phyloP scores from a whole-genome alignment of 495 filamentous ascomycete genomes.

The Chaetomium tenue region DNA sequence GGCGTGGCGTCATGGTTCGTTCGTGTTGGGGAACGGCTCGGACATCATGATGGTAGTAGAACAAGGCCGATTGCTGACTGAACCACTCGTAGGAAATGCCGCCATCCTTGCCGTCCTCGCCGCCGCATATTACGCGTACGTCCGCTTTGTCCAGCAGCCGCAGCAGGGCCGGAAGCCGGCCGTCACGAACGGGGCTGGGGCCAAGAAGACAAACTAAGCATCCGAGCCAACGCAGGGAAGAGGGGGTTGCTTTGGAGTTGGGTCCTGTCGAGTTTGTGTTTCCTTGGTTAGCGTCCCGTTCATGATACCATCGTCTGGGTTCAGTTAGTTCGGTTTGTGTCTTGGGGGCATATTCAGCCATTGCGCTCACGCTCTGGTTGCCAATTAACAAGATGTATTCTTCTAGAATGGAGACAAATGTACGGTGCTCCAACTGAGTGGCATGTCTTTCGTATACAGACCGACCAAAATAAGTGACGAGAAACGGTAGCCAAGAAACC shows the following conservation, averaged over 20 bases:
- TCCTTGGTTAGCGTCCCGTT: neutral
- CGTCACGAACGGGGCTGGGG: conserved; percentile 11
- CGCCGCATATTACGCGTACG: conserved; percentile 31
- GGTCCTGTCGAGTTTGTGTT: neutral
- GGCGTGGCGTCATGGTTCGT: too few species aligned
- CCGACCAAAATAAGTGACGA: neutral
- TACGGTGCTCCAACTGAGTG: conserved; percentile 5
- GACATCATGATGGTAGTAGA: too few species aligned
- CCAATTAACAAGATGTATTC: neutral
- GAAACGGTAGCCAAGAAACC: conserved; percentile 4
- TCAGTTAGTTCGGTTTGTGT: too few species aligned
- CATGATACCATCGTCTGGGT: neutral
- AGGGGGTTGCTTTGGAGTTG: neutral
- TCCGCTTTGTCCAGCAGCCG: conserved; percentile 30
- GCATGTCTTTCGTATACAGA: conserved; percentile 7
- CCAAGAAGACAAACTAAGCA: conserved; percentile 26
- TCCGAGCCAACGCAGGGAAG: too few species aligned
- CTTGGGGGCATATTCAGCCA: too few species aligned
- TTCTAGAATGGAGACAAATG: neutral
- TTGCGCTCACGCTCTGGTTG: too few species aligned
- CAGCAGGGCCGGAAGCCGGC: conserved; percentile 23
- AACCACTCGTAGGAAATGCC: conserved; percentile 31
- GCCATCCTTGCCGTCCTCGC: conserved; percentile 35
- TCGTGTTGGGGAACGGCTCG: too few species aligned
- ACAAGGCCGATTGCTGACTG: neutral